Evolutionary conservation across 257 asterid species (phyloP), one percentile per base, ranked within the genome.

Genomic region (Penstemon eatonii): DNA sequence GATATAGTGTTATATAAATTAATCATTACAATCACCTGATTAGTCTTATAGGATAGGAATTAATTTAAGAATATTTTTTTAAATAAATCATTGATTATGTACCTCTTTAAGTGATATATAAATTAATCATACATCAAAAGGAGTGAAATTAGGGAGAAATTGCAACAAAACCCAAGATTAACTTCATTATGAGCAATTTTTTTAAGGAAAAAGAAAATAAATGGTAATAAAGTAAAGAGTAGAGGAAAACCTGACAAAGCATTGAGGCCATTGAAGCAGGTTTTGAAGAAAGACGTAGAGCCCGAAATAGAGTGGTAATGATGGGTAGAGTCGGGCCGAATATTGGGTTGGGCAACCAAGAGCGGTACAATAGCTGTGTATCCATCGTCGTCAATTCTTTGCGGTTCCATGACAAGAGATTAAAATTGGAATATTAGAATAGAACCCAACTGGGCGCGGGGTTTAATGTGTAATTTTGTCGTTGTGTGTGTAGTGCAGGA

Each of bases 201-300:
- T 10, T 45, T 40, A 19, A 63, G 3, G 5, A 25, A 25, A 25
- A 25, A 25, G 33, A 25, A 25, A 25, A 25, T 25, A 0, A 25
- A 2, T 25, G 33, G 33, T 25, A 25, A 25, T 1, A 25, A 25
- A 25, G 33, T 25, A 25, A 66, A 43, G n/a, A 10, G n/a, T 6
- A n/a, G 8, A 46, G 33, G n/a, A n/a, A 12, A 49, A 82, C 85
- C 85, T 75, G 87, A 82, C 60, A 82, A 70, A 73, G 97, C 96
- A 69, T 91, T 91, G 75, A 91, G 75, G 59, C 92, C 95, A 39
- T 91, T 89, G 86, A 91, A 91, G 86, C 91, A 91, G 68, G 97
- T 89, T 63, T 83, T 89, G 81, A 66, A 80, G 82, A 91, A 91
- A 10, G 95, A 77, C 0, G 97, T 84, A 3, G 83, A 70, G 73